Percentiles rank a stretch among this genome's conserved stretches.
These are phyloP conservation scores for Rosa hybrid DNA, from an alignment of 331 rosid genomes.

Conservation along the genomic window DNA sequence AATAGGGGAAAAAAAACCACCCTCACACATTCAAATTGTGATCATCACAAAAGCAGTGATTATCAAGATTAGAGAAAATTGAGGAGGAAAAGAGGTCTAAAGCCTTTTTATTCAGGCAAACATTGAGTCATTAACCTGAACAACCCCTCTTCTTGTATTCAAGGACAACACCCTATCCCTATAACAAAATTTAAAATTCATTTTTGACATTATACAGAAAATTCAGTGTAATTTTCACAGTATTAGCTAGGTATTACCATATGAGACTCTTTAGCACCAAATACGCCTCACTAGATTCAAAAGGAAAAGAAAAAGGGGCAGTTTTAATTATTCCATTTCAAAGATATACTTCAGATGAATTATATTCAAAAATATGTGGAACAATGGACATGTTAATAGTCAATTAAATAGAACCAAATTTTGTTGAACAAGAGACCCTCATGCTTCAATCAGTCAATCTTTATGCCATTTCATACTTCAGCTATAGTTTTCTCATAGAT, in stretches of 20 bases:
- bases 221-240: neutral
- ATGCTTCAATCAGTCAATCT: neutral
- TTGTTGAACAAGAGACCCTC: slow-evolving; percentile 2
- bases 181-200: neutral
- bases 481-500: neutral
- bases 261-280: neutral
- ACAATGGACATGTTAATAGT: neutral
- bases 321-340: neutral
- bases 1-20: neutral
- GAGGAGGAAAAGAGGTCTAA: neutral
- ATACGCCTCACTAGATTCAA: neutral
- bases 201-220: neutral
- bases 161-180: neutral
- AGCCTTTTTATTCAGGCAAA: neutral
- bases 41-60: neutral
- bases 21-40: neutral
- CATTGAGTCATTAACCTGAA: neutral
- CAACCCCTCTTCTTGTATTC: neutral
- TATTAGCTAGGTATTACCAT: neutral
- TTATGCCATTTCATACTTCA: neutral
- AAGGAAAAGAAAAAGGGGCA: neutral
- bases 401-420: neutral
- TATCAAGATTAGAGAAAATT: neutral
- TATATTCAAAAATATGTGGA: neutral
- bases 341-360: neutral